Percentiles rank a stretch among this genome's conserved stretches.
Evolutionary conservation across 2,329 filamentous ascomycete genomes (phyloP).

Genomic region (Phoma sp.): DNA sequence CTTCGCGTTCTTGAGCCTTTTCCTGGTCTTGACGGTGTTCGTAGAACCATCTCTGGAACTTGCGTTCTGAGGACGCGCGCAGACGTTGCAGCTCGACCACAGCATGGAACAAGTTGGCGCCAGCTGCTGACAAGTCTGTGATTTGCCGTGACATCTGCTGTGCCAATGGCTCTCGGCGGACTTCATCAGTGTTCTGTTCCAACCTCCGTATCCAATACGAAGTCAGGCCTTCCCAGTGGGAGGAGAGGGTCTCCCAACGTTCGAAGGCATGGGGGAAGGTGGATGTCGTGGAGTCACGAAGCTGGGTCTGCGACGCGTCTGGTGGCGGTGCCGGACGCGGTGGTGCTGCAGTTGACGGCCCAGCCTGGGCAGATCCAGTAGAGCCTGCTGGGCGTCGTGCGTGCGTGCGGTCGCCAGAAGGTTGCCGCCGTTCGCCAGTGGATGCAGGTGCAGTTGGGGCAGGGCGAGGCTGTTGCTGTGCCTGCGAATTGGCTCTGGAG

Average conservation of each 20-base stretch:
- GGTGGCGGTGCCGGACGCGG: slow-evolving; percentile 28
- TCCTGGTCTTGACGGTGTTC: slow-evolving; percentile 91
- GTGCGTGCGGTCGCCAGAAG: slow-evolving; percentile 38
- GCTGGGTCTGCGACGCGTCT: slow-evolving; percentile 37
- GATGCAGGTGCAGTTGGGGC: slow-evolving; percentile 30
- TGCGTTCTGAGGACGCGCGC: slow-evolving; percentile 92
- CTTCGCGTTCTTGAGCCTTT: slow-evolving; percentile 80
- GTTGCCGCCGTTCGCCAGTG: slow-evolving; percentile 38
- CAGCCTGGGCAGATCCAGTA: slow-evolving; percentile 42
- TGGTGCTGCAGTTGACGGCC: slow-evolving; percentile 32
- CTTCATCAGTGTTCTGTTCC: slow-evolving; percentile 87
- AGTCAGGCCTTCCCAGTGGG: slow-evolving; percentile 96
- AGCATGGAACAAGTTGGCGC: slow-evolving; percentile 95
- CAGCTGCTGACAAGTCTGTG: slow-evolving; percentile 94
- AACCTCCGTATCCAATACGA: slow-evolving; percentile 96
- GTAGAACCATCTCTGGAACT: slow-evolving; percentile 99
- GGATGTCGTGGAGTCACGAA: slow-evolving; percentile 57
- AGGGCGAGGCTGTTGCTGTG: slow-evolving; percentile 47
- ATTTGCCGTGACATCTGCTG: slow-evolving; percentile 93
- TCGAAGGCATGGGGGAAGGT: slow-evolving; percentile 97
- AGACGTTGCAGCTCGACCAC: slow-evolving; percentile 95
- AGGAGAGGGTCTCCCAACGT: slow-evolving; percentile 94
- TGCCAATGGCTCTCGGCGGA: slow-evolving; percentile 81
- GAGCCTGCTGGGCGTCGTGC: slow-evolving; percentile 38
- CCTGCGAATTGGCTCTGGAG: slow-evolving; percentile 43